Conservation (phyloP, 441 rosid species). For the Erodium chrysanthum region DNA sequence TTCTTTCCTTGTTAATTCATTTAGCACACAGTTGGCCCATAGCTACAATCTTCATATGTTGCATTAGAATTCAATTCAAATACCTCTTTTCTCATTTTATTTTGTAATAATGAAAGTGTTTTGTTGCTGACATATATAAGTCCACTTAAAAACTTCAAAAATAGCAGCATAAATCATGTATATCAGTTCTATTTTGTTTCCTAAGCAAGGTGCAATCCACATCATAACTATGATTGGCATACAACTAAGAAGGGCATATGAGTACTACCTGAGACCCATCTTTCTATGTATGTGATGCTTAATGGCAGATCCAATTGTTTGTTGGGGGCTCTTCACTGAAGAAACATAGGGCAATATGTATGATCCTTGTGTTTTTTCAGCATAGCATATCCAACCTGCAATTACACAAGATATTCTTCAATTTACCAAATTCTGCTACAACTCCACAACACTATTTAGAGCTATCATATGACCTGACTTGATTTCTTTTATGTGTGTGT, state of each 20-base stretch:
- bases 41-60: neutral
- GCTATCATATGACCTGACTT: neutral
- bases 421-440: neutral
- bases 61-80: neutral
- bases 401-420: slow-evolving; percentile 18
- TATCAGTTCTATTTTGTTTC: neutral
- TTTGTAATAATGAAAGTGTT: neutral
- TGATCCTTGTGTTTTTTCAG: slow-evolving; percentile 83
- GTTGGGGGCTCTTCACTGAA: slow-evolving; percentile 92
- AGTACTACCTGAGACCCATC: slow-evolving; percentile 58
- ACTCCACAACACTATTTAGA: neutral
- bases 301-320: slow-evolving; percentile 68
- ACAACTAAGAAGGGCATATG: neutral
- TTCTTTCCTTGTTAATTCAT: neutral
- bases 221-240: neutral
- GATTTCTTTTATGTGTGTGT: neutral
- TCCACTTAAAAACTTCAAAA: slow-evolving; percentile 1
- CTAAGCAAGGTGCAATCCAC: neutral
- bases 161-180: neutral
- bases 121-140: neutral
- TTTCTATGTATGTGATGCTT: slow-evolving; percentile 56
- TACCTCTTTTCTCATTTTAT: neutral
- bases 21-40: neutral
- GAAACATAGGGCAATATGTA: slow-evolving; percentile 73
- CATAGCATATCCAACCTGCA: slow-evolving; percentile 95